Percentiles rank a stretch among this genome's conserved stretches.
These are phyloP conservation scores for Cardamine resedifolia DNA, from an alignment of 345 rosid genomes.

Conservation along the genomic window DNA sequence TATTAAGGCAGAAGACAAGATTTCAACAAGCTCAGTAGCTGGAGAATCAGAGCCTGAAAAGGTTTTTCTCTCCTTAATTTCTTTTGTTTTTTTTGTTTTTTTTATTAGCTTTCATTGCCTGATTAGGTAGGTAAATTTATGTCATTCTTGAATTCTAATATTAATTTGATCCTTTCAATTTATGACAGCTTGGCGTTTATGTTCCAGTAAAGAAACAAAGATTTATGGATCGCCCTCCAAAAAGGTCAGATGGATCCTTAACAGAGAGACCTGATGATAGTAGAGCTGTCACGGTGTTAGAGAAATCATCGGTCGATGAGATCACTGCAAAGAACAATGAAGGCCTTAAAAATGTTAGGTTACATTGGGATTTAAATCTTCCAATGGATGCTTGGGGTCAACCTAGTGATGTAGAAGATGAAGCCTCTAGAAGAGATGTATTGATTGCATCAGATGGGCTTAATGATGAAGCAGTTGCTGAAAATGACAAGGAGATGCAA, in stretches of 20 bases:
- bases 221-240: constrained; percentile 33
- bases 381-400: constrained; percentile 53
- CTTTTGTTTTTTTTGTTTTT: too few species aligned
- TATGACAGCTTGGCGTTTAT: constrained; percentile 55
- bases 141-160: background rate
- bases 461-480: too few species aligned
- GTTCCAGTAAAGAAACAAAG: constrained; percentile 59
- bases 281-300: constrained; percentile 9
- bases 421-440: too few species aligned
- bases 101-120: background rate
- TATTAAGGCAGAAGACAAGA: constrained; percentile 32
- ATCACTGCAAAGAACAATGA: constrained; percentile 14
- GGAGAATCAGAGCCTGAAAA: constrained; percentile 51
- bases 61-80: too few species aligned
- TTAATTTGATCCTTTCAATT: constrained; percentile 5
- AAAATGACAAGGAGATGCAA: too few species aligned
- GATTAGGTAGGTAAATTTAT: too few species aligned
- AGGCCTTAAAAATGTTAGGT: constrained; percentile 33
- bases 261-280: constrained; percentile 21
- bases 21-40: constrained; percentile 18
- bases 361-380: constrained; percentile 54
- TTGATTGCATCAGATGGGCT: too few species aligned
- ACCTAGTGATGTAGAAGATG: constrained; percentile 41
- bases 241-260: constrained; percentile 19
- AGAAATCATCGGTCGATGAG: constrained; percentile 14